Base-by-base conservation (phyloP, 768 basidiomycete species). In the Lepiota venenata region DNA sequence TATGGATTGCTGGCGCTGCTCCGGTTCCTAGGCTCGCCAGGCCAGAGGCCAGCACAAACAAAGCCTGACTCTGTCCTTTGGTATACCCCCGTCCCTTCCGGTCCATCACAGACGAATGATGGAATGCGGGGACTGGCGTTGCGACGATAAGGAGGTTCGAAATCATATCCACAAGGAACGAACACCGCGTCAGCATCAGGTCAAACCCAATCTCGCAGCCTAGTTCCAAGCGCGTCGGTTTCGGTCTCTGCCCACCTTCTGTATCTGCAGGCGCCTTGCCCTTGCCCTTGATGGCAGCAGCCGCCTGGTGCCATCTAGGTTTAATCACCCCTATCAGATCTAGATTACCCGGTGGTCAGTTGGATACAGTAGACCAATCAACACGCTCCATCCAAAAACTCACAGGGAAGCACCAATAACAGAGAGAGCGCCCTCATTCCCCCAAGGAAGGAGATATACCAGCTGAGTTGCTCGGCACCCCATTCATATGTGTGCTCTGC, bases 391-490 rank as follows among this genome's bases (percentile, higher is more conserved):
- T 41, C 22, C n/a, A 15, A 11, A 38, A 21, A 75, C 70, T 63
- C 59, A 73, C 71, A 63, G 46, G 71, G 74, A 40, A 74, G 60
- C 25, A 69, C 47, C 32, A 89, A 64, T 21, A 93, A 70, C 2
- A 91, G 69, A 58, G 83, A 76, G 15, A 82, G 50, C 4, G 86
- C 88, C 4, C 87, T 79, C 15, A 77, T 64, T 36, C 73, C 79
- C 15, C 85, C 83, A 65, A 87, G 75, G 60, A 81, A 79, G 1
- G 87, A 85, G 46, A 92, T 85, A 59, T 88, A 92, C 64, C 88
- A 88, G 56, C 87, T 83, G 59, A 91, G 67, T 66, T 86, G 78
- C 60, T 85, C 85, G 15, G 85, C 81, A 40, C 74, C 77, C 90
- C 90, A 92, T 46, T 72, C 73, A 59, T 87, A 91, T 8, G 81